Evolutionary conservation across 2,329 filamentous ascomycete species (phyloP).

Genomic region (Claviceps fusiformis): DNA sequence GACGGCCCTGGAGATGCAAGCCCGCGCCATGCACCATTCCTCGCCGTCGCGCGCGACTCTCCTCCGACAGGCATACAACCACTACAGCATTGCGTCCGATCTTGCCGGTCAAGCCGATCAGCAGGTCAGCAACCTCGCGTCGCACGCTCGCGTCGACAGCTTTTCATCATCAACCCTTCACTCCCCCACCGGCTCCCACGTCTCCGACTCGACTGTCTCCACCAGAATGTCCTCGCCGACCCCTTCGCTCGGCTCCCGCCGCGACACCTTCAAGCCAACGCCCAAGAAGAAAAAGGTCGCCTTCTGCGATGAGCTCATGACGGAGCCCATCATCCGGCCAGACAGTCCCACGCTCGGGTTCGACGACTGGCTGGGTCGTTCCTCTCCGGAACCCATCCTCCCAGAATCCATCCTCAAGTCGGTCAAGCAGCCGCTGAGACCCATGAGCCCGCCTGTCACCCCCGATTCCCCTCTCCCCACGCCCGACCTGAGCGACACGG

Average conservation of each 20-base stretch:
- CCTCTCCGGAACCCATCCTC: conserved; percentile 9
- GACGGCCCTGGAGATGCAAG: conserved; percentile 43
- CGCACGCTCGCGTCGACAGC: conserved; percentile 25
- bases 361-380: conserved; percentile 26
- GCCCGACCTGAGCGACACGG: conserved; percentile 2
- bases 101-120: conserved; percentile 34
- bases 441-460: not conserved
- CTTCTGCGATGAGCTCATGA: conserved; percentile 18
- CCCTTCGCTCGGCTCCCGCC: conserved; percentile 19
- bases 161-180: conserved; percentile 26
- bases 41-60: conserved; percentile 33
- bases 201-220: conserved; percentile 29
- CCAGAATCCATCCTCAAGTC: conserved; percentile 10
- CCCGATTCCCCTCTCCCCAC: conserved; percentile 1
- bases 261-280: conserved; percentile 5
- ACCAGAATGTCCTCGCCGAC: conserved; percentile 33
- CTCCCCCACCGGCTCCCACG: conserved; percentile 33
- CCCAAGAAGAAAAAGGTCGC: conserved; percentile 26
- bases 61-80: conserved; percentile 35
- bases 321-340: conserved; percentile 38
- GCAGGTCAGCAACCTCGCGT: conserved; percentile 23
- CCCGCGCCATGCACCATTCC: conserved; percentile 30
- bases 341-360: conserved; percentile 48
- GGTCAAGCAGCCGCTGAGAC: not conserved
- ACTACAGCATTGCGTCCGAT: conserved; percentile 35